These are phyloP conservation scores for Dichotomopilus funicola DNA, from an alignment of 2,329 filamentous ascomycete genomes.

Conservation along the genomic window DNA sequence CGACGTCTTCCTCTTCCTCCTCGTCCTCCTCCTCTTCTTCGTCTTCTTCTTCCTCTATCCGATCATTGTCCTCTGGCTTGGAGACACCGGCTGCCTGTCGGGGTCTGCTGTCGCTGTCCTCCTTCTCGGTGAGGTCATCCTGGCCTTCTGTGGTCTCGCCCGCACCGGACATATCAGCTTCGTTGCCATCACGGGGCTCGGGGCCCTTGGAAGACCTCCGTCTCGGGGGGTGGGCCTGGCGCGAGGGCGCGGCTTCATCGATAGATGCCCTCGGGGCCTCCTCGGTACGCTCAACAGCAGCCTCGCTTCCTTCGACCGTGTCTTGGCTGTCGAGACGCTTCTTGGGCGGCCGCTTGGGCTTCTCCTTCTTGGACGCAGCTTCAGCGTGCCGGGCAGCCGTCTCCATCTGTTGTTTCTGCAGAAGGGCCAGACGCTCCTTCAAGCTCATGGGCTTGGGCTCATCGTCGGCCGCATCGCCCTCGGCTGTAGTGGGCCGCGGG, in stretches of 20 bases:
- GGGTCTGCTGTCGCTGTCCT: constrained; percentile 63
- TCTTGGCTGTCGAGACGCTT: constrained; percentile 50
- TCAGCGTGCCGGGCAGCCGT: constrained; percentile 79
- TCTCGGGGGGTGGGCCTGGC: constrained; percentile 39
- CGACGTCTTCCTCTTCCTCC: constrained; percentile 79
- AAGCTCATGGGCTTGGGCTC: constrained; percentile 86
- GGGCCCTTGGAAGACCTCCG: constrained; percentile 47
- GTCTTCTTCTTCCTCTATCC: constrained; percentile 42
- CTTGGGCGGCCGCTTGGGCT: constrained; percentile 73
- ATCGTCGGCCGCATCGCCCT: constrained; percentile 59
- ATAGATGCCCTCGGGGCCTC: constrained; percentile 46
- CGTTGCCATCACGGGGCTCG: constrained; percentile 53
- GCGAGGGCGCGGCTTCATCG: constrained; percentile 40
- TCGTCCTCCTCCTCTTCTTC: constrained; percentile 69
- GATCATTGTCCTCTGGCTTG: constrained; percentile 38
- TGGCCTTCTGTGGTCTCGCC: constrained; percentile 58
- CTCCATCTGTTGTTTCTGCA: constrained; percentile 91
- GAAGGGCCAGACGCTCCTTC: constrained; percentile 88
- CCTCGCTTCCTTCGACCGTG: constrained; percentile 27
- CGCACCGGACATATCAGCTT: constrained; percentile 58
- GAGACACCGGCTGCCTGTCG: constrained; percentile 28
- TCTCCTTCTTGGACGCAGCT: constrained; percentile 73
- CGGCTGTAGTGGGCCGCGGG: constrained; percentile 36
- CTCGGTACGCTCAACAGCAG: constrained; percentile 42
- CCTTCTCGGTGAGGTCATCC: constrained; percentile 58